Evolutionary conservation across 768 basidiomycete genomes (phyloP), one percentile per base, ranked within the genome.

Genomic region (Roridomyces roridus): DNA sequence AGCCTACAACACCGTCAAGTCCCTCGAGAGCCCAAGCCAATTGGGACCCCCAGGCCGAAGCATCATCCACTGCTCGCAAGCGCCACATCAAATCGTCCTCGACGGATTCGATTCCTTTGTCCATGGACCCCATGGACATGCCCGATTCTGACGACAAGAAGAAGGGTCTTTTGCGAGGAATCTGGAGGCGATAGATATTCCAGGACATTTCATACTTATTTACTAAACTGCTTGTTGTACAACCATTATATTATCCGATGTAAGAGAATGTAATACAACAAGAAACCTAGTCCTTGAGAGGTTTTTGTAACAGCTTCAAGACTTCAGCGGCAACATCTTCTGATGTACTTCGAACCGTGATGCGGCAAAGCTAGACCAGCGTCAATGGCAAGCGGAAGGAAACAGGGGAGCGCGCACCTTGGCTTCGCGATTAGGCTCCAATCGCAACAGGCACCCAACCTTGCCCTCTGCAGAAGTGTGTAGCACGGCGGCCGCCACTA

Each of bases 391-490:
- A 48, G n/a, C 8, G 29, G 28, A 54, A 37, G 34, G n/a, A 11
- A 9, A 34, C 37, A 18, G 54, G n/a, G 24, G 51, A 31, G 56
- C 12, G 8, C 82, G 46, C 67, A 94, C 94, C 83, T 97, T 96
- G 24, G 96, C 97, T 57, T 97, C 95, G 48, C 86, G 84, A 75
- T 98, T 99, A 2, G 97, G 97, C 72, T 99, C 97, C 25, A 98
- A 71, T 51, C 97, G 84, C 61, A 98, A 73, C 59, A 99, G 77
- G 68, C 97, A 98, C 6, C 97, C 97, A 46, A 98, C 93, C 74
- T 98, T 98, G 29, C 96, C 96, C 4, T 90, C 90, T 5, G 77
- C 72, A n/a, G 90, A 88, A 77, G 88, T 96, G 70, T 98, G 94
- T 46, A 99, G 76, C 28, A 99, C 92, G n/a, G 91, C 96, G n/a